Percentiles rank a stretch among this genome's conserved stretches.
Conservation (phyloP, 306 rosid genomes). For the Neltuma alba region DNA sequence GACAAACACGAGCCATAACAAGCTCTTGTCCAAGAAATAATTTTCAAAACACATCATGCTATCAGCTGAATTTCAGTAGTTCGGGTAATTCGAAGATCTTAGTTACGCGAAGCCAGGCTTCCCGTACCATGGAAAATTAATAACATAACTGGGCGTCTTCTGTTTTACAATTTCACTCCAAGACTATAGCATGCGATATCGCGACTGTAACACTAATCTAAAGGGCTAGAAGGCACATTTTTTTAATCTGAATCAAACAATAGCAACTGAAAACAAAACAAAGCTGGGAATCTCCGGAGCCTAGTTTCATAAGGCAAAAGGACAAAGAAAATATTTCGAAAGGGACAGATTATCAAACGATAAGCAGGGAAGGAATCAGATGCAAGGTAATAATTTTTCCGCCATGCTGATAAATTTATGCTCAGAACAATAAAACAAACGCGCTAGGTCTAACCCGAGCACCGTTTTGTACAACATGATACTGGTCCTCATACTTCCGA, state of each 20-base stretch:
- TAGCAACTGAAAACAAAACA: not conserved
- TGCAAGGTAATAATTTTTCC: not conserved
- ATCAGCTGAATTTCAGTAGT: not conserved
- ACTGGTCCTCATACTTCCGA: not conserved
- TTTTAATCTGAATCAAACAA: not conserved
- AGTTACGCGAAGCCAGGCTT: not conserved
- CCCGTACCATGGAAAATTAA: not conserved
- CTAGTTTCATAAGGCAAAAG: not conserved
- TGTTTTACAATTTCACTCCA: not conserved
- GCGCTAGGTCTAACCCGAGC: not conserved
- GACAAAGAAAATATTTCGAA: not conserved
- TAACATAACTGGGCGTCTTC: not conserved
- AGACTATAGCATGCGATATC: not conserved
- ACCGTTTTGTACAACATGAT: not conserved
- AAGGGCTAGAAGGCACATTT: not conserved
- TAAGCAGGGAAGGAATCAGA: not conserved
- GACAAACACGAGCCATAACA: not conserved
- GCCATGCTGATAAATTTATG: not conserved
- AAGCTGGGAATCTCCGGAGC: not conserved
- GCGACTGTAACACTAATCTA: slow-evolving; percentile 2
- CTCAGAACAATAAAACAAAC: not conserved
- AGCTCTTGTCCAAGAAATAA: not conserved
- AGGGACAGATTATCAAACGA: not conserved
- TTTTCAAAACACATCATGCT: not conserved
- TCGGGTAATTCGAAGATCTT: not conserved